Evolutionary conservation across 176 grass and related monocot species (phyloP), one percentile per base, ranked within the genome.

Genomic region (Olyra latifolia): DNA sequence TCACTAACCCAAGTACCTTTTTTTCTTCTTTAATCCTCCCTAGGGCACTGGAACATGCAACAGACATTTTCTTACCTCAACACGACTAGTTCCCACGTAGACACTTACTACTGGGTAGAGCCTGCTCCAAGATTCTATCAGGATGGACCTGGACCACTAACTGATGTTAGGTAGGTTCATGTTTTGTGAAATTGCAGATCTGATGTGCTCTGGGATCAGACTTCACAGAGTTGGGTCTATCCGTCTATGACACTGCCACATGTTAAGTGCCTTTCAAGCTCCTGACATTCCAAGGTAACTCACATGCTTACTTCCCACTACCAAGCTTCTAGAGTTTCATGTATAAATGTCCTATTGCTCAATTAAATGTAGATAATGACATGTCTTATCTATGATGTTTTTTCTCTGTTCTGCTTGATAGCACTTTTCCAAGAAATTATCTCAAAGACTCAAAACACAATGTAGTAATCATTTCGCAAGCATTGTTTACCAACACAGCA

Each of bases 141-240:
- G 12, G 41, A 69, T 40, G n/a, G 23, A 63, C 64, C 44, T 45
- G 78, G 32, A 42, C 44, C 73, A 77, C 69, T 22, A 42, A 82
- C 4, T 48, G 39, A 69, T 35, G 56, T n/a, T 1, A 1, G 1
- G 1, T 50, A 60, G 61, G 10, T 80, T 59, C 20, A 32, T 50
- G 29, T 63, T 24, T 6, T 43, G 5, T 64, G 2, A 55, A 55
- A 30, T 15, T 42, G 35, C 6, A 23, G 5, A 8, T 60, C 5
- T 4, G 78, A 70, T 86, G 69, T 87, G 78, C 62, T 81, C 61
- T 80, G 19, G 69, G 70, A 48, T 74, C 70, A 59, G 53, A 48
- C n/a, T 60, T 42, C 44, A 74, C 44, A 74, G 44, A 20, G 3
- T 50, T 74, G 44, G 69, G 45, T 54, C 38, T 82, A 63, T 50